Percentiles rank a stretch among this genome's conserved stretches.
Evolutionary conservation across 345 rosid species (phyloP).

Genomic region (Clarkia xantiana): DNA sequence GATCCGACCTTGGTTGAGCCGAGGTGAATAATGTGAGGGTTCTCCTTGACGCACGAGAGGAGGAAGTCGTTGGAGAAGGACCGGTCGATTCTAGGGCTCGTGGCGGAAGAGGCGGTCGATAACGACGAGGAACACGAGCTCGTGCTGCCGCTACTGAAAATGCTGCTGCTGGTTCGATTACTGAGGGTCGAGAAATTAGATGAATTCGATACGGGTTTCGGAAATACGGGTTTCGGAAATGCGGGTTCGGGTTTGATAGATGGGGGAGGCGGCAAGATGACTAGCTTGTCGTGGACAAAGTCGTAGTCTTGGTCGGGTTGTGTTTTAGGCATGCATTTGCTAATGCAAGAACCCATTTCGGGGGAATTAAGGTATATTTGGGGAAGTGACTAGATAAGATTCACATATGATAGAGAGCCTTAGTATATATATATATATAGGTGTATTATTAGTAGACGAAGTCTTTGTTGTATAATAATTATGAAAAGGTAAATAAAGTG

Average conservation of each 20-base stretch:
- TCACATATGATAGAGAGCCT: background rate
- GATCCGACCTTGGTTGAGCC: constrained; percentile 44
- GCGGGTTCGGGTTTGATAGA: constrained; percentile 22
- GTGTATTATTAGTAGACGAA: background rate
- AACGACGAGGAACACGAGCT: constrained; percentile 21
- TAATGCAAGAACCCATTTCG: constrained; percentile 70
- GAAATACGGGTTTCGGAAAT: constrained; percentile 17
- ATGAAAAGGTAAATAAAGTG: background rate
- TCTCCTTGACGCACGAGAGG: constrained; percentile 61
- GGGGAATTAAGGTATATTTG: constrained; percentile 2
- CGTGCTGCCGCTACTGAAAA: constrained; percentile 14
- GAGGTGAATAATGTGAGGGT: constrained; percentile 52
- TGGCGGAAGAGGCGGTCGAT: constrained; percentile 17
- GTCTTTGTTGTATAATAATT: background rate
- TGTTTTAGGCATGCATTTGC: constrained; percentile 51
- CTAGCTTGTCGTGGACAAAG: constrained; percentile 53
- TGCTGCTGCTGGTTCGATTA: constrained; percentile 13
- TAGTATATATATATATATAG: background rate
- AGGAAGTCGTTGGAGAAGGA: constrained; percentile 77
- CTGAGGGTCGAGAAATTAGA: background rate
- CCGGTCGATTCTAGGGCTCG: constrained; percentile 35
- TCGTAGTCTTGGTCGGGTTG: background rate
- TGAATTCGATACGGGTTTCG: constrained; percentile 18
- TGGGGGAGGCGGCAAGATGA: constrained; percentile 22
- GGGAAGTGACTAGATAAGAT: background rate